phyloP scores from a whole-genome alignment of 306 rosid genomes.

The Crotalaria pallida region DNA sequence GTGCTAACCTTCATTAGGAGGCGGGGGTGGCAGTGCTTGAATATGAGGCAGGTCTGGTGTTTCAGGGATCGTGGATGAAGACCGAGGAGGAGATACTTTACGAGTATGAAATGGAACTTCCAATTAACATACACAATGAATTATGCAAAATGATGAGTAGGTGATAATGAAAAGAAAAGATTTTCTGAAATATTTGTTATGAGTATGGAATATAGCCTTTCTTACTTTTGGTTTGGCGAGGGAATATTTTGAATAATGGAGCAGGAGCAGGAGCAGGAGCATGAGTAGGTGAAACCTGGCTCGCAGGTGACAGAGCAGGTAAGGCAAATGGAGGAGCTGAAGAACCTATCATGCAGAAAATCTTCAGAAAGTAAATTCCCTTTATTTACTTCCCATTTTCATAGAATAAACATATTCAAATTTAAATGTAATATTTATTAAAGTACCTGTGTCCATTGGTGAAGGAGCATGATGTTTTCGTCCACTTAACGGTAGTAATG shows the following conservation, averaged over 20 bases:
- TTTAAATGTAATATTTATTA: background rate
- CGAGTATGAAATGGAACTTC: slow-evolving; percentile 45
- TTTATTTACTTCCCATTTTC: slow-evolving; percentile 12
- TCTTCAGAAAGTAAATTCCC: background rate
- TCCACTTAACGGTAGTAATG: slow-evolving; percentile 27
- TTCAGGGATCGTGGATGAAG: slow-evolving; percentile 44
- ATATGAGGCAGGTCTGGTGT: slow-evolving; percentile 44
- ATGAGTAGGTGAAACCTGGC: slow-evolving; percentile 36
- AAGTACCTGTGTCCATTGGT: slow-evolving; percentile 56
- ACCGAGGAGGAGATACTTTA: slow-evolving; percentile 33
- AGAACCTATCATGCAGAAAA: slow-evolving; percentile 32
- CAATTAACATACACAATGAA: slow-evolving; percentile 31
- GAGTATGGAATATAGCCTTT: slow-evolving; percentile 5
- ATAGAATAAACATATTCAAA: slow-evolving; percentile 11
- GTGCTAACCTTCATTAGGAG: slow-evolving; percentile 81
- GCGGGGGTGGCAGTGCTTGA: slow-evolving; percentile 85
- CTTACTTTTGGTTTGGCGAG: slow-evolving; percentile 63
- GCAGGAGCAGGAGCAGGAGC: slow-evolving; percentile 46
- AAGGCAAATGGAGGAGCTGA: slow-evolving; percentile 43
- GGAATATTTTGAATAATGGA: slow-evolving; percentile 31
- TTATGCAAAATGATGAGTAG: slow-evolving; percentile 13
- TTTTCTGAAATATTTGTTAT: background rate
- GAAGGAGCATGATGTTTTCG: slow-evolving; percentile 45
- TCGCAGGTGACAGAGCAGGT: slow-evolving; percentile 38
- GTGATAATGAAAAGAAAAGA: slow-evolving; percentile 3